Percentiles rank a stretch among this genome's conserved stretches.
Evolutionary conservation across 129 eudicot species (phyloP).

Genomic region (Artemisia tridentata): DNA sequence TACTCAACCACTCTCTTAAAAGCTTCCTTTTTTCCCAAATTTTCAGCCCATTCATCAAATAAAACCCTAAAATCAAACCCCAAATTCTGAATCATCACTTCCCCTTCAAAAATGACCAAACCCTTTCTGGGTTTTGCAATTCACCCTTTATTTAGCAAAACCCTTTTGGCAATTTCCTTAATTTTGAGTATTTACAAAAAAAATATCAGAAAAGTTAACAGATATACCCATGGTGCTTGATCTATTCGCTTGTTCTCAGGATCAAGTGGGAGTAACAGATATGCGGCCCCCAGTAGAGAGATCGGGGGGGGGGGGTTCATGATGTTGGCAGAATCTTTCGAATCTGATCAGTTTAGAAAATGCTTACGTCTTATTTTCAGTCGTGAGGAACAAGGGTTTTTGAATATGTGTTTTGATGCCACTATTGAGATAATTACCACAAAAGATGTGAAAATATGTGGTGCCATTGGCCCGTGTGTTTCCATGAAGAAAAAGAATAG

Average conservation of each 20-base stretch:
- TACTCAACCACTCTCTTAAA: too few species aligned
- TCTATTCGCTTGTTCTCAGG: conserved; percentile 91
- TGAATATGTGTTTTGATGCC: conserved; percentile 81
- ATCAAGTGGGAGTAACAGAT: conserved; percentile 95
- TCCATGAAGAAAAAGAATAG: conserved; percentile 54
- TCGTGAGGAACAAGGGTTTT: conserved; percentile 63
- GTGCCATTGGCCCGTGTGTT: conserved; percentile 91
- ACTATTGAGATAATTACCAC: conserved; percentile 83
- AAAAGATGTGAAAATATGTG: conserved; percentile 76
- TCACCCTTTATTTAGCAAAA: too few species aligned
- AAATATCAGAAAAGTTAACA: conserved; percentile 48
- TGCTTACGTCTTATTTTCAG: conserved; percentile 64
- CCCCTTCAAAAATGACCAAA: too few species aligned
- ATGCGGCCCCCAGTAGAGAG: conserved; percentile 68
- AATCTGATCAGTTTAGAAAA: conserved; percentile 79
- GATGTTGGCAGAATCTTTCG: conserved; percentile 78
- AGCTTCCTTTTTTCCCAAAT: too few species aligned
- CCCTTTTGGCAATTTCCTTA: too few species aligned
- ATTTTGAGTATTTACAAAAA: too few species aligned
- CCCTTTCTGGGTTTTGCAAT: too few species aligned
- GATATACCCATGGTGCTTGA: conserved; percentile 77
- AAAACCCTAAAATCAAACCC: too few species aligned
- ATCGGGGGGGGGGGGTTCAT: conserved; percentile 88
- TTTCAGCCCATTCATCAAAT: too few species aligned
- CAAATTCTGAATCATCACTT: too few species aligned